phyloP scores from a whole-genome alignment of 768 basidiomycete species.

The Asterophora parasitica region DNA sequence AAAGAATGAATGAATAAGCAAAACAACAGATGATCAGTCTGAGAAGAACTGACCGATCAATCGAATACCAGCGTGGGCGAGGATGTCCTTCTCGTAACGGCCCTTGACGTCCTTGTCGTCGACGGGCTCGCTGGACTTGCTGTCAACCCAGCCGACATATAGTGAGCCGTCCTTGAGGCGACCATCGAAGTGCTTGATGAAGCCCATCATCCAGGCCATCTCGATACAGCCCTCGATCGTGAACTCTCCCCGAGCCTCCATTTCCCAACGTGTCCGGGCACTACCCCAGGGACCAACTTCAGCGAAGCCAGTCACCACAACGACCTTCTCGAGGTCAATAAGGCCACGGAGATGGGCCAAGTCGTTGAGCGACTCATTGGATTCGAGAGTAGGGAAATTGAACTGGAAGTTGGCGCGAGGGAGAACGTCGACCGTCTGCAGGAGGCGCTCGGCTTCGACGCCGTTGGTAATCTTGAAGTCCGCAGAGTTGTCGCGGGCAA shows the following conservation, averaged over 20 bases:
- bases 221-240: constrained; percentile 98
- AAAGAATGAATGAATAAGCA: constrained; percentile 15
- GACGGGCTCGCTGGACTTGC: constrained; percentile 87
- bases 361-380: constrained; percentile 62
- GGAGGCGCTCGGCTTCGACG: constrained; percentile 84
- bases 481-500: constrained; percentile 90
- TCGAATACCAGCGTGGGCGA: constrained; percentile 88
- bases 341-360: constrained; percentile 79
- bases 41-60: constrained; percentile 70
- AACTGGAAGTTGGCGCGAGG: constrained; percentile 98
- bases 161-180: constrained; percentile 89
- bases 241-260: constrained; percentile 97
- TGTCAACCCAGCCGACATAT: constrained; percentile 98
- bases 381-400: constrained; percentile 86
- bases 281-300: constrained; percentile 99
- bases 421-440: constrained; percentile 88
- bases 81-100: constrained; percentile 91
- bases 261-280: constrained; percentile 98
- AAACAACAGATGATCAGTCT: background rate
- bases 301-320: constrained; percentile 94
- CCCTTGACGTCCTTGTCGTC: constrained; percentile 97
- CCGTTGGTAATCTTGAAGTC: constrained; percentile 93
- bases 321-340: constrained; percentile 92
- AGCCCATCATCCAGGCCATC: constrained; percentile 99
- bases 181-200: constrained; percentile 98